Evolutionary conservation across 1,139 yeast genomes (phyloP).

Genomic region (Yamadazyma pseudoaaseri): DNA sequence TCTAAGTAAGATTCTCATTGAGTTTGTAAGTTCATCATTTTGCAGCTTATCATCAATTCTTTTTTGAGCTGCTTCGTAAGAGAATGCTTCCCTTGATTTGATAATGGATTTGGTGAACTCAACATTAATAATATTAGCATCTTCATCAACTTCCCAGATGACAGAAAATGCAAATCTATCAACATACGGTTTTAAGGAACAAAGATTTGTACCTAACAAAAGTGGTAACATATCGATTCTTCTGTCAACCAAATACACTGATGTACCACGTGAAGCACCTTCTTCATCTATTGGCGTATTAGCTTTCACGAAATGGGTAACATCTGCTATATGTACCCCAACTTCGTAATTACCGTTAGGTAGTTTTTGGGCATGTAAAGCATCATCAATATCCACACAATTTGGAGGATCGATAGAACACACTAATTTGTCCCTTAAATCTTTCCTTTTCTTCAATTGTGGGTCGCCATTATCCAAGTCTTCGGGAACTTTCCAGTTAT

Average conservation of each 20-base stretch:
- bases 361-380: slow-evolving; percentile 78
- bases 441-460: slow-evolving; percentile 65
- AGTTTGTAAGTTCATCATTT: slow-evolving; percentile 80
- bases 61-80: slow-evolving; percentile 89
- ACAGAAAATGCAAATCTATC: slow-evolving; percentile 96
- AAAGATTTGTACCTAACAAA: slow-evolving; percentile 90
- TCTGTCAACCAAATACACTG: slow-evolving; percentile 96
- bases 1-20: slow-evolving; percentile 78
- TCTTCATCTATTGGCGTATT: slow-evolving; percentile 90
- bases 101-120: slow-evolving; percentile 86
- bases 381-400: slow-evolving; percentile 99
- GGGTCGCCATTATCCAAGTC: slow-evolving; percentile 58
- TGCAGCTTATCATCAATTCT: slow-evolving; percentile 81
- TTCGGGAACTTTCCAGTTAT: slow-evolving; percentile 86
- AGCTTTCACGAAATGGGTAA: slow-evolving; percentile 93
- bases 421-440: slow-evolving; percentile 81
- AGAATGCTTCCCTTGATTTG: slow-evolving; percentile 89
- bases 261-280: slow-evolving; percentile 96
- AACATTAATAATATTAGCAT: slow-evolving; percentile 83
- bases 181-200: slow-evolving; percentile 93
- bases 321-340: slow-evolving; percentile 99
- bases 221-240: slow-evolving; percentile 99
- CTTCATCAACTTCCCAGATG: slow-evolving; percentile 87
- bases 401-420: slow-evolving; percentile 98
- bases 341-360: slow-evolving; percentile 96